These are phyloP conservation scores for Plasmodium ovale DNA, from an alignment of 169 alveolate species.

Conservation along the genomic window DNA sequence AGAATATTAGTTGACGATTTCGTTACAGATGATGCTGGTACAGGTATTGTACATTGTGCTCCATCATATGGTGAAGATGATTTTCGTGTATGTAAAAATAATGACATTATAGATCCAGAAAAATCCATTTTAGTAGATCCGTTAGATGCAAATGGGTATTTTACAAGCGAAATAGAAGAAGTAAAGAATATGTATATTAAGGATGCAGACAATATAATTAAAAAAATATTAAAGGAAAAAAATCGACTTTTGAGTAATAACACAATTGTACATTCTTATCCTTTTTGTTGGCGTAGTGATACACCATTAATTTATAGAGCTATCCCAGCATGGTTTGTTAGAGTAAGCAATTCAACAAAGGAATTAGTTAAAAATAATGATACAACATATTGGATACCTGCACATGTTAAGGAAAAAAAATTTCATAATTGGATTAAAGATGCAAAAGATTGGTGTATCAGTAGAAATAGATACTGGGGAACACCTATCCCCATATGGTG, in stretches of 20 bases:
- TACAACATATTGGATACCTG: conserved; percentile 97
- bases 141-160: conserved; percentile 93
- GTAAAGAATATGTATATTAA: conserved; percentile 93
- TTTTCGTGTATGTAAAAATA: conserved; percentile 87
- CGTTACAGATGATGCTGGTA: conserved; percentile 95
- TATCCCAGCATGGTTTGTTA: conserved; percentile 98
- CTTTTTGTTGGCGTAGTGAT: conserved; percentile 99
- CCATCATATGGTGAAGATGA: conserved; percentile 98
- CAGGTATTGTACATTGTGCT: conserved; percentile 98
- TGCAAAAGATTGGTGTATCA: conserved; percentile 99
- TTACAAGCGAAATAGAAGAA: conserved; percentile 88
- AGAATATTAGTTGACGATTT: conserved; percentile 91
- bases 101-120: conserved; percentile 80
- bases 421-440: conserved; percentile 99
- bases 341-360: conserved; percentile 95
- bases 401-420: conserved; percentile 96
- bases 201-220: conserved; percentile 96
- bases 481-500: conserved; percentile 99
- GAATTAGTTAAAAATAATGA: conserved; percentile 91
- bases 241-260: conserved; percentile 89
- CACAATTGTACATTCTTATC: conserved; percentile 95
- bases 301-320: conserved; percentile 99
- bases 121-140: conserved; percentile 85
- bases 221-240: conserved; percentile 88
- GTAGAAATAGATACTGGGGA: conserved; percentile 99